phyloP scores from a whole-genome alignment of 805 yeast species.

The Saccharomycopsis olivae region DNA sequence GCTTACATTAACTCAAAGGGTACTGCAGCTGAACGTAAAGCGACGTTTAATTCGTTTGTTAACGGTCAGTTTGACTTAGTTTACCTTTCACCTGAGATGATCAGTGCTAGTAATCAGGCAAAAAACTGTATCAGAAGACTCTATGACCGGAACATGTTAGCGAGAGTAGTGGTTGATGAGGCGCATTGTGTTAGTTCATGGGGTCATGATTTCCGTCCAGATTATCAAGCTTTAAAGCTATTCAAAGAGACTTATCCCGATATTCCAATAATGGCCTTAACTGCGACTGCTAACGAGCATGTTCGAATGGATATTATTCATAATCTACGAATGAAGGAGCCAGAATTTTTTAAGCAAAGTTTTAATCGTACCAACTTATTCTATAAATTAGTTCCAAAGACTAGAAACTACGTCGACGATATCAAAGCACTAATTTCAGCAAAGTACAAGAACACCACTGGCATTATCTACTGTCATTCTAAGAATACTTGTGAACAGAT shows the following conservation, averaged over 20 bases:
- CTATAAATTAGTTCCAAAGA: constrained; percentile 68
- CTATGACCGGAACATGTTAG: constrained; percentile 45
- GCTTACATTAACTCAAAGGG: constrained; percentile 83
- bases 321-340: constrained; percentile 53
- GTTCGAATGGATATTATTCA: constrained; percentile 80
- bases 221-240: constrained; percentile 69
- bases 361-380: constrained; percentile 81
- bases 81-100: constrained; percentile 92
- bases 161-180: constrained; percentile 89
- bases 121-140: constrained; percentile 51
- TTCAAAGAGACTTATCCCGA: constrained; percentile 67
- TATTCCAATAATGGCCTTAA: constrained; percentile 88
- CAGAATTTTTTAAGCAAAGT: constrained; percentile 72
- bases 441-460: constrained; percentile 51
- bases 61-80: constrained; percentile 64
- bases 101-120: constrained; percentile 61
- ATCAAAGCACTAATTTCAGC: constrained; percentile 44
- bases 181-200: constrained; percentile 98
- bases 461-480: constrained; percentile 90
- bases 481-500: constrained; percentile 82
- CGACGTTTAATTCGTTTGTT: constrained; percentile 49
- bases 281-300: constrained; percentile 92
- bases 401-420: constrained; percentile 41
- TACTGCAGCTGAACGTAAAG: constrained; percentile 48
- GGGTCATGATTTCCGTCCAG: constrained; percentile 99